Conservation (phyloP, 805 yeast genomes). For the Dipodascopsis uninucleata region DNA sequence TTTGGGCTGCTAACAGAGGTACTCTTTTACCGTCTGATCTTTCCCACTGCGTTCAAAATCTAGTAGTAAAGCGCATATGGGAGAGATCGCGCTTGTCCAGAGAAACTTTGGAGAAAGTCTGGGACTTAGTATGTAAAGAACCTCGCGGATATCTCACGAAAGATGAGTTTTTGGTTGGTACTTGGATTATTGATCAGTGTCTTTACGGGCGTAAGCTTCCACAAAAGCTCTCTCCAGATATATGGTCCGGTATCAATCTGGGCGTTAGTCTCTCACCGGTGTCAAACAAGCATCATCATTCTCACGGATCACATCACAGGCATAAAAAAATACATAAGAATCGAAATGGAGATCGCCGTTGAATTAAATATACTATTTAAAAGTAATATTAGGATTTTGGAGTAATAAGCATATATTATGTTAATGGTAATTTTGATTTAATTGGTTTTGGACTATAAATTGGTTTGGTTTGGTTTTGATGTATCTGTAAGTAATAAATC, state of each 20-base stretch:
- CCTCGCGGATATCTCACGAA: conserved; percentile 76
- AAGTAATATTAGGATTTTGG: no score
- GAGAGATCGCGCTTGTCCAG: conserved; percentile 65
- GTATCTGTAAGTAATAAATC: no score
- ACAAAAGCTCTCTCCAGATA: conserved; percentile 54
- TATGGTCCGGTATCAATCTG: conserved; percentile 74
- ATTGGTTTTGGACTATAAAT: no score
- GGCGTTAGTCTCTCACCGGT: conserved; percentile 35
- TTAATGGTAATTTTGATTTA: no score
- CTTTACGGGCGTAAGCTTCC: conserved; percentile 91
- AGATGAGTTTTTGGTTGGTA: conserved; percentile 87
- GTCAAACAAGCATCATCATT: no score
- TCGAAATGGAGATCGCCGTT: no score
- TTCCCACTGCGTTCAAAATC: conserved; percentile 25
- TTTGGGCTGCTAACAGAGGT: conserved; percentile 89
- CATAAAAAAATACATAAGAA: no score
- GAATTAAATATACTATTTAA: no score
- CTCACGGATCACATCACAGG: no score
- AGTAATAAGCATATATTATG: no score
- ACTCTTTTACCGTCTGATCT: conserved; percentile 26
- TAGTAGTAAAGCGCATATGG: conserved; percentile 78
- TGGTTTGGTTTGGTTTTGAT: no score
- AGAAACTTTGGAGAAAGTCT: conserved; percentile 57
- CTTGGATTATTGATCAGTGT: conserved; percentile 97
- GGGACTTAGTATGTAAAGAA: conserved; percentile 74